Base-by-base conservation (phyloP, 768 basidiomycete genomes). In the Boletus pseudopeckii region DNA sequence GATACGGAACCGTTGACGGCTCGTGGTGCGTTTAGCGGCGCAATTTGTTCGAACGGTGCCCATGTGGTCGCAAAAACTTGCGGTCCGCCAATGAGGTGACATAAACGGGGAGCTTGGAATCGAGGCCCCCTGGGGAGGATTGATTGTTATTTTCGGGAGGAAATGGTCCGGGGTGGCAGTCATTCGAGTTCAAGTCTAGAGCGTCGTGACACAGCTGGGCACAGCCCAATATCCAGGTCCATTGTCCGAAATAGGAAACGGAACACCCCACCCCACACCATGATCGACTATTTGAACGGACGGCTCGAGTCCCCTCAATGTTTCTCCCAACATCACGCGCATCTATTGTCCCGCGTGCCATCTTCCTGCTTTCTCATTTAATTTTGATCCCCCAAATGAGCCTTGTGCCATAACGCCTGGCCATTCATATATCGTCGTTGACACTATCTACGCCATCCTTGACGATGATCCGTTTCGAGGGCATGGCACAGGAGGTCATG, bases 401-500 rank as follows among this genome's bases (percentile, higher is more conserved):
- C 45, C 1, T 51, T 54, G 47, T 7, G 30, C 44, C 7, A 52
- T 61, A 49, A 50, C 45, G 42, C 28, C 34, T n/a, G 38, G 44
- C 36, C 42, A 17, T 40, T 48, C 50, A 9, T 28, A 41, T 33
- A 52, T 52, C 47, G 6, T 24, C 50, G 18, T 45, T 24, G 18
- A n/a, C 48, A 46, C 37, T 14, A 17, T 46, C 44, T 38, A 36
- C 52, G 9, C 20, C 49, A 5, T 45, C 28, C 38, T 4, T 39
- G n/a, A 48, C 54, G 28, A 90, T 90, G 88, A 90, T 90, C 66
- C 82, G 87, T 49, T 89, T 90, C 76, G 87, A 90, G 68, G 80
- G 76, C 51, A 74, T 90, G 56, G 77, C 87, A 13, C 80, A 83
- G 28, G 88, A 89, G 62, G 85, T 90, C 45, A 82, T 86, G 78